phyloP scores from a whole-genome alignment of 805 yeast species.

The Kazachstania kunashirensis region DNA sequence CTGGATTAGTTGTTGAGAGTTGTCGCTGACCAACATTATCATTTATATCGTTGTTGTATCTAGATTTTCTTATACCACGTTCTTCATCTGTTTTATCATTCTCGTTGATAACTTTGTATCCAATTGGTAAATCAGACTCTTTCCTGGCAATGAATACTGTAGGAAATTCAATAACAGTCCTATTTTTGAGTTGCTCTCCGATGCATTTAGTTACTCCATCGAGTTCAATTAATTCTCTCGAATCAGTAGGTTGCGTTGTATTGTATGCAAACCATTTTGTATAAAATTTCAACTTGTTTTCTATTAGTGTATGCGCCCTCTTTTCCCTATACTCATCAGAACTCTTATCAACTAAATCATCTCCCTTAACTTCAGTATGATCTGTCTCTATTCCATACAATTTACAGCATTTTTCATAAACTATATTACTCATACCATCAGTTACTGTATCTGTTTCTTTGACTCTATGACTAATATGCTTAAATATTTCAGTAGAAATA shows the following conservation, averaged over 20 bases:
- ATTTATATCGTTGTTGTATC: neutral
- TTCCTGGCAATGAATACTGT: conserved; percentile 42
- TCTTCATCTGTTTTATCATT: conserved; percentile 1
- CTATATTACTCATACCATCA: conserved; percentile 27
- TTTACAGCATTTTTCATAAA: conserved; percentile 22
- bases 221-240: conserved; percentile 34
- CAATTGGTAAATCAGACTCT: conserved; percentile 19
- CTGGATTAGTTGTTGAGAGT: neutral
- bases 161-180: conserved; percentile 69
- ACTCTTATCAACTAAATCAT: neutral
- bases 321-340: conserved; percentile 6
- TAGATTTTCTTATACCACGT: conserved; percentile 1
- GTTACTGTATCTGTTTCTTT: conserved; percentile 26
- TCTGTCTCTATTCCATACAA: conserved; percentile 7
- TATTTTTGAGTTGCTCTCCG: conserved; percentile 42
- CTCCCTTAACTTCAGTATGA: neutral
- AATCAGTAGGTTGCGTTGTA: conserved; percentile 22
- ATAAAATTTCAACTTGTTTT: conserved; percentile 16
- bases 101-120: conserved; percentile 22
- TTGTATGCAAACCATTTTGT: conserved; percentile 28
- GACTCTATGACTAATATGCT: conserved; percentile 32
- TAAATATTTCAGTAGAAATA: conserved; percentile 18
- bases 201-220: conserved; percentile 30
- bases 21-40: too few species aligned
- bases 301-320: conserved; percentile 10